Evolutionary conservation across 805 yeast species (phyloP), one percentile per base, ranked within the genome.

Genomic region (Zygosaccharomyces siamensis): DNA sequence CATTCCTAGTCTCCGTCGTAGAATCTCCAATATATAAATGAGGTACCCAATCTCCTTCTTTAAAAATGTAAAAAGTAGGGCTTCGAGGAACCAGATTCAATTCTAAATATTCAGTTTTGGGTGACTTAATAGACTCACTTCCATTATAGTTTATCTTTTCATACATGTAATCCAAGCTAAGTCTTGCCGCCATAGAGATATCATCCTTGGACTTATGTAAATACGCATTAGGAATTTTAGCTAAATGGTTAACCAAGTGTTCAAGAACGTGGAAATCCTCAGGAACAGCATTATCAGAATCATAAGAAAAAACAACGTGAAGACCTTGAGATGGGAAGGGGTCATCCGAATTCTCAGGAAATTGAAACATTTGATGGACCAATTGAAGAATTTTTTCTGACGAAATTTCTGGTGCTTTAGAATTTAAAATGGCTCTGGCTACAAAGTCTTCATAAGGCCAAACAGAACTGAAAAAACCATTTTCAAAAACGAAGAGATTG

Each of bases 181-280:
- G 37, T 23, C 67, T 76, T 55, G 79, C 84, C 0, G 63, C 46
- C 14, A 69, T 67, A 16, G 77, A 53, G 28, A 78, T 61, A 4
- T 70, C 64, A 54, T 80, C 80, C n/a, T 74, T 71, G 2, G 82
- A 73, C 36, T 74, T 77, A 60, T 71, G 79, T 5, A 86, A 58
- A 52, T 74, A 71, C 5, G 81, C 72, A 55, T 83, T 76, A 1
- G 83, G 82, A 8, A 83, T 64, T 48, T 77, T 72, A 51, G 85
- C 78, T 18, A 83, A 67, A 10, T 80, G 80, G 47, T 83, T 85
- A 38, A 83, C 63, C 38, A 86, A 56, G 55, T 82, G 76, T 5
- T 83, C 81, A 49, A 86, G 68, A 4, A 84, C 64, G 26, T 76
- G 76, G 53, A 74, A 76, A 64, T 86, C 93, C 60, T 86, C 93